Conservation (phyloP, 257 asterid genomes). For the Solanum paucissectum region DNA sequence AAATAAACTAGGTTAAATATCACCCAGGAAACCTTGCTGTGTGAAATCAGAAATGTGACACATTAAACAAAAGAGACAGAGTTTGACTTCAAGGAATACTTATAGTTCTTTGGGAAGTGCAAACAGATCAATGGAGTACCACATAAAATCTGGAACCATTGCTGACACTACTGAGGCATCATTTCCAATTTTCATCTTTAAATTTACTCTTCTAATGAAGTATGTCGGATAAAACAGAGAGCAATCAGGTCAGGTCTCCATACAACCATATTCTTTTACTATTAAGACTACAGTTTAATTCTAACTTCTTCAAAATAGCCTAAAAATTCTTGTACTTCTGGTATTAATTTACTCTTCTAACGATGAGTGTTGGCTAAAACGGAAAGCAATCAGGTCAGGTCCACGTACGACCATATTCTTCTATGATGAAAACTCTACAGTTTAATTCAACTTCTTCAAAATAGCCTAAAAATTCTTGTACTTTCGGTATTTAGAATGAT, state of each 20-base stretch:
- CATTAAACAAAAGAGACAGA: neutral
- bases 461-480: neutral
- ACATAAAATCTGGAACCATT: neutral
- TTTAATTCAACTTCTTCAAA: neutral
- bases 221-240: neutral
- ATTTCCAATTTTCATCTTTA: neutral
- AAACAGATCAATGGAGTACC: neutral
- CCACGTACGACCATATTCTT: neutral
- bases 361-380: neutral
- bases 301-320: neutral
- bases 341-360: neutral
- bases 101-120: neutral
- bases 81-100: neutral
- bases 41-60: neutral
- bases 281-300: neutral
- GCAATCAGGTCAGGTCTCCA: neutral
- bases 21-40: neutral
- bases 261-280: neutral
- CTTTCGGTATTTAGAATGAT: neutral
- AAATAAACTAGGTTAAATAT: neutral
- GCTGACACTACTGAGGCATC: neutral
- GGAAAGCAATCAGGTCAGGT: neutral
- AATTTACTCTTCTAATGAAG: neutral
- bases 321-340: neutral
- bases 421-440: neutral